Conservation (phyloP, 306 rosid species). For the Rosa lucieae region DNA sequence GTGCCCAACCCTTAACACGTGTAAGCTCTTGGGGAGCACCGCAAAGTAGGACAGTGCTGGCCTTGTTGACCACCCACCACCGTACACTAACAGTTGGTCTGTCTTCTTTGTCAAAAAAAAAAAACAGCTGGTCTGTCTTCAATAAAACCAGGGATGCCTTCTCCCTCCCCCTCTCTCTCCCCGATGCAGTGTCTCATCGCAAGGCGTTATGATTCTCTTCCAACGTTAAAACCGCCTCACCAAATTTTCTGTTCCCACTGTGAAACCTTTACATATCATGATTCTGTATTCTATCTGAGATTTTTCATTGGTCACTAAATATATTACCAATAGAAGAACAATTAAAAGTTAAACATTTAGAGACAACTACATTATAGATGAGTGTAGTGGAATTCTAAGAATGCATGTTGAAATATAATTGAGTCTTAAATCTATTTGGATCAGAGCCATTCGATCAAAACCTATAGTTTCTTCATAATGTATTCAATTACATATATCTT, state of each 20-base stretch:
- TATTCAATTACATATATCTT: too few species aligned
- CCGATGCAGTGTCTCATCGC: background rate
- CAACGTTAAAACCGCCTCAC: slow-evolving; percentile 8
- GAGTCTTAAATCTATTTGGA: background rate
- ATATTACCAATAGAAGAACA: too few species aligned
- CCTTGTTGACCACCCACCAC: slow-evolving; percentile 37
- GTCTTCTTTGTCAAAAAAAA: background rate
- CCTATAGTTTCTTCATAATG: background rate
- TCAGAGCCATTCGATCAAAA: background rate
- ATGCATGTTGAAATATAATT: background rate
- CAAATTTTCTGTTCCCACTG: background rate
- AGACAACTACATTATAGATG: background rate
- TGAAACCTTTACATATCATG: background rate
- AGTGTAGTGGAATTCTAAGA: background rate
- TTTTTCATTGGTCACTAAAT: background rate
- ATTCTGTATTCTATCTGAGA: background rate
- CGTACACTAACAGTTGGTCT: background rate
- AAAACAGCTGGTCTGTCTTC: background rate
- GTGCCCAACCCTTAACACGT: slow-evolving; percentile 67
- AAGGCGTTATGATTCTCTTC: background rate
- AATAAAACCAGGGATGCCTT: background rate
- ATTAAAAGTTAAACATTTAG: background rate
- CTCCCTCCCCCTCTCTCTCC: too few species aligned
- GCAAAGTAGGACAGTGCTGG: slow-evolving; percentile 35
- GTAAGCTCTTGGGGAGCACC: slow-evolving; percentile 31